Evolutionary conservation across 371 early-diverging fungal species (phyloP), one percentile per base, ranked within the genome.

Genomic region (Mucor circinelloides): DNA sequence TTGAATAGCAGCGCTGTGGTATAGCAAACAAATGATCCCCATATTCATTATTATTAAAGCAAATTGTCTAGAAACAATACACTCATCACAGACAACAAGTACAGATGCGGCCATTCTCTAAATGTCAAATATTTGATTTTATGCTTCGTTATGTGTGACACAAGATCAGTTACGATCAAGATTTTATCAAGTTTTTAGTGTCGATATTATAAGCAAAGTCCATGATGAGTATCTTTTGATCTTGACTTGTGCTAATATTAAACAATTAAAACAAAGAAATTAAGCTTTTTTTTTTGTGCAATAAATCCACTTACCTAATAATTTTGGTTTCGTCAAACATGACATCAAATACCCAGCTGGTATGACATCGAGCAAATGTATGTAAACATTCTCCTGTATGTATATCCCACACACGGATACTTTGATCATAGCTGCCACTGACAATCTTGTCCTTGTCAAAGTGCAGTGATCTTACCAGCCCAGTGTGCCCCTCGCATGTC

Each of bases 381-480:
- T 87, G 64, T 6, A 76, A 44, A 31, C 73, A 68, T 58, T 64
- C 57, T 7, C 76, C 76, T 10, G 76, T 73, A 10, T 67, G 54
- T 13, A 90, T 78, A 71, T 97, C 93, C 95, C 97, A 99, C 40
- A 99, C 93, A 73, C 95, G 95, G 67, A 99, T 91, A 2, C 94
- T 91, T 67, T 95, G 93, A 72, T 99, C 99, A 75, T 98, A 97
- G 50, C 83, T 75, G 10, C 76, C 78, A 58, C 79, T 80, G 8
- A 83, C 77, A 48, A 83, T 77, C 57, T 86, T 85, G 32, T 87
- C 76, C 13, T 89, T 83, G 21, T 80, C 81, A 68, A 88, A 92
- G 61, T 93, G 90, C 19, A 99, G 77, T 6, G 97, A 96, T 42
- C 97, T 87, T 6, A 99, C 98, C 21, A 98, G 81, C 34, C 92